Base-by-base conservation (phyloP, 2,329 filamentous ascomycete genomes). In the Graphilbum fragrans region DNA sequence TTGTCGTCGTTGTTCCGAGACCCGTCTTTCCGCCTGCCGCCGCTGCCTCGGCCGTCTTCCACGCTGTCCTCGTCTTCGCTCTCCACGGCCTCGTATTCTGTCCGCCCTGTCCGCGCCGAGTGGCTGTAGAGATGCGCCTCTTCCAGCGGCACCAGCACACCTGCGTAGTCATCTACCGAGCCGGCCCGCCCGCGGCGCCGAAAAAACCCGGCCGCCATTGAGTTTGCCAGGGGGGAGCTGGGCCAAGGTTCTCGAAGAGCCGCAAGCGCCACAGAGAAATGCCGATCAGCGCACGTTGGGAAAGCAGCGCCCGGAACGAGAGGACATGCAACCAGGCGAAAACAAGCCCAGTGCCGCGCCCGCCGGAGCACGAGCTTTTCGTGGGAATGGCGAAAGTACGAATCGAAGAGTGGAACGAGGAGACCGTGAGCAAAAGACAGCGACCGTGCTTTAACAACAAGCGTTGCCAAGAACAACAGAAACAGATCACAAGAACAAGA, bases 121-220 rank as follows among this genome's bases (percentile, higher is more conserved):
- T 74, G 65, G 51, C 69, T 73, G 54, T 76, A 66, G 35, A 69
- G 60, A 54, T 76, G 71, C 1, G 72, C 72, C 49, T 75, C 62
- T 17, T 71, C 67, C 2, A 77, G 61, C 19, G 72, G 63, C 11
- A 77, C 56, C 17, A 75, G 52, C 27, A 74, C 70, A 47, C 66
- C 67, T 20, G 61, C 48, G 49, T 74, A 75, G 55, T 70, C 59
- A 45, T 67, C 55, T 22, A 69, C 64, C 3, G 69, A 70, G 50
- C 71, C 67, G 38, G 58, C n/a, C 16, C 49, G 50, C 18, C 48
- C 45, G 3, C 12, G 32, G 19, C 46, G 42, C 21, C 37, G 35
- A 20, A 39, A 39, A n/a, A n/a, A n/a, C n/a, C n/a, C 29, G 9
- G 17, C 36, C 23, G 3, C 35, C 35, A 9, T 31, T 31, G 9